These are phyloP conservation scores for Mycena rosella DNA, from an alignment of 768 basidiomycete species.

Conservation along the genomic window DNA sequence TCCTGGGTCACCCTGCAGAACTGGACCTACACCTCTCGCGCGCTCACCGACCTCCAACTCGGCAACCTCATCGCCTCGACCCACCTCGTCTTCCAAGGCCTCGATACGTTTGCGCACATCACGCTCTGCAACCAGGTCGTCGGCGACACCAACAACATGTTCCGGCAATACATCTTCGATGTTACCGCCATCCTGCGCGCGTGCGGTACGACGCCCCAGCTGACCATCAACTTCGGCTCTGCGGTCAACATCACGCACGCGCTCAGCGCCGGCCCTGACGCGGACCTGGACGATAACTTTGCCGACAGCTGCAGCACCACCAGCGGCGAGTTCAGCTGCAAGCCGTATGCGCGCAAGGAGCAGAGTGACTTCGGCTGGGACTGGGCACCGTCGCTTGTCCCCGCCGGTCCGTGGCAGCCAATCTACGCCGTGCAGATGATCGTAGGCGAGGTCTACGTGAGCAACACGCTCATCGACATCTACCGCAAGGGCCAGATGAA, in stretches of 20 bases:
- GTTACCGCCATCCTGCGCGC: slow-evolving; percentile 15
- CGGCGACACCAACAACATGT: slow-evolving; percentile 29
- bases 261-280: slow-evolving; percentile 20
- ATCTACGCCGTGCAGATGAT: slow-evolving; percentile 27
- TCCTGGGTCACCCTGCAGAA: slow-evolving; percentile 27
- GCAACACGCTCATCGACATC: slow-evolving; percentile 30
- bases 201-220: slow-evolving; percentile 11
- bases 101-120: slow-evolving; percentile 26
- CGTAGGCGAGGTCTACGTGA: slow-evolving; percentile 14
- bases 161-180: slow-evolving; percentile 26
- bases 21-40: slow-evolving; percentile 29
- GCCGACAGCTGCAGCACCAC: slow-evolving; percentile 24
- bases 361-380: slow-evolving; percentile 32
- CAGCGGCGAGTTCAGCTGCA: slow-evolving; percentile 30
- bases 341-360: slow-evolving; percentile 29
- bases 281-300: slow-evolving; percentile 21
- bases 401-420: slow-evolving; percentile 25
- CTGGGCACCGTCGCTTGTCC: slow-evolving; percentile 26
- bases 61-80: slow-evolving; percentile 1
- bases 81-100: slow-evolving; percentile 27
- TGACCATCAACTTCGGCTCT: slow-evolving; percentile 25
- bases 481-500: slow-evolving; percentile 28
- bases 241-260: slow-evolving; percentile 25
- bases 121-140: slow-evolving; percentile 24
- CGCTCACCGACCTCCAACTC: slow-evolving; percentile 12